phyloP scores from a whole-genome alignment of 2,329 filamentous ascomycete species.

The Elsinoe batatas region DNA sequence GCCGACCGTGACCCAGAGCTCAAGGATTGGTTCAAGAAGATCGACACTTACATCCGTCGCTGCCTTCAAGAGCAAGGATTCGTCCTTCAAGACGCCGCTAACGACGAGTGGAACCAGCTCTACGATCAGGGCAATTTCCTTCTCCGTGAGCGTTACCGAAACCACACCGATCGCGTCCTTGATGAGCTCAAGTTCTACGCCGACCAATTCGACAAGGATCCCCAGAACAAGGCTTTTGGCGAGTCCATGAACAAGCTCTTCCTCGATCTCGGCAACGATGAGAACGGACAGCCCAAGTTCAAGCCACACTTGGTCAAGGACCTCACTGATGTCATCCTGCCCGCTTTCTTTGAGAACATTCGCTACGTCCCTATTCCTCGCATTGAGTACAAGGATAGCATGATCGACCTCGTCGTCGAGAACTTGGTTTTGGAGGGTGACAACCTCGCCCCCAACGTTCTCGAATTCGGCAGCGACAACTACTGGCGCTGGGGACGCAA shows the following conservation, averaged over 20 bases:
- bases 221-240: conserved; percentile 73
- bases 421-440: conserved; percentile 93
- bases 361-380: conserved; percentile 88
- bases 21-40: conserved; percentile 74
- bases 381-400: conserved; percentile 80
- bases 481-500: conserved; percentile 93
- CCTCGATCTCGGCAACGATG: conserved; percentile 77
- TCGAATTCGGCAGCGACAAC: conserved; percentile 85
- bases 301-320: conserved; percentile 92
- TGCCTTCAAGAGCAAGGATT: conserved; percentile 84
- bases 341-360: conserved; percentile 69
- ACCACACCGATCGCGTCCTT: conserved; percentile 73
- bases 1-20: conserved; percentile 81
- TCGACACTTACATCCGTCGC: conserved; percentile 69
- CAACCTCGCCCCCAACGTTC: conserved; percentile 87
- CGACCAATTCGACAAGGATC: conserved; percentile 80
- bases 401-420: conserved; percentile 82
- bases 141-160: conserved; percentile 76
- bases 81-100: conserved; percentile 73
- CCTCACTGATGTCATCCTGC: conserved; percentile 75
- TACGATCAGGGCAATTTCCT: conserved; percentile 81
- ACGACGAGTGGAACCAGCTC: conserved; percentile 69
- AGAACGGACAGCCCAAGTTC: conserved; percentile 74
- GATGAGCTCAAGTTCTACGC: conserved; percentile 86
- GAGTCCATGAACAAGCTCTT: conserved; percentile 74